phyloP scores from a whole-genome alignment of 2,329 filamentous ascomycete genomes.

The Fusarium cyanostomum region DNA sequence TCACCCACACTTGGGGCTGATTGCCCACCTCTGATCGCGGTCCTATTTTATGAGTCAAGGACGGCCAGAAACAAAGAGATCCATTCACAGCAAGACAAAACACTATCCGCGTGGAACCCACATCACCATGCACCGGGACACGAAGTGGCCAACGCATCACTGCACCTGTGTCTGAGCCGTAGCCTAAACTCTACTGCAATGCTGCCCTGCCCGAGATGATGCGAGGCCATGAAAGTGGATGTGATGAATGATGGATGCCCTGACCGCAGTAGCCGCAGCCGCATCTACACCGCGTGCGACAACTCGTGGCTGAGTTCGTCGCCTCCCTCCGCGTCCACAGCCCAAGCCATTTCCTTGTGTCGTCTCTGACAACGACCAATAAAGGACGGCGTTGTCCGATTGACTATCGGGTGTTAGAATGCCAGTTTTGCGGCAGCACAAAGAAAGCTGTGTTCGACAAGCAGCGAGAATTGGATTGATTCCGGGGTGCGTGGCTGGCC shows the following conservation, averaged over 20 bases:
- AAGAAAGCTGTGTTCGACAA: neutral
- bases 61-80: constrained; percentile 21
- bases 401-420: neutral
- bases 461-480: neutral
- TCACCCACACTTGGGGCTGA: constrained; percentile 17
- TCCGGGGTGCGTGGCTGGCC: neutral
- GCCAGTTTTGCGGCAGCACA: neutral
- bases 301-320: constrained; percentile 22
- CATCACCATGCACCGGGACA: constrained; percentile 27
- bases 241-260: too few relatives aligned
- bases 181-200: constrained; percentile 34
- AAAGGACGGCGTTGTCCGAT: constrained; percentile 6
- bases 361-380: neutral
- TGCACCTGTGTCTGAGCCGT: constrained; percentile 26
- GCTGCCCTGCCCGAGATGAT: constrained; percentile 31
- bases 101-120: constrained; percentile 32
- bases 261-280: constrained; percentile 32
- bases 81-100: constrained; percentile 35
- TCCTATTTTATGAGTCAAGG: constrained; percentile 29
- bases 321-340: constrained; percentile 1
- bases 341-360: neutral
- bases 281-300: constrained; percentile 22
- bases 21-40: constrained; percentile 16
- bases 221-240: constrained; percentile 33
- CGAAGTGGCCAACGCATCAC: constrained; percentile 37